Base-by-base conservation (phyloP, 768 basidiomycete genomes). In the Lentinus brumalis region DNA sequence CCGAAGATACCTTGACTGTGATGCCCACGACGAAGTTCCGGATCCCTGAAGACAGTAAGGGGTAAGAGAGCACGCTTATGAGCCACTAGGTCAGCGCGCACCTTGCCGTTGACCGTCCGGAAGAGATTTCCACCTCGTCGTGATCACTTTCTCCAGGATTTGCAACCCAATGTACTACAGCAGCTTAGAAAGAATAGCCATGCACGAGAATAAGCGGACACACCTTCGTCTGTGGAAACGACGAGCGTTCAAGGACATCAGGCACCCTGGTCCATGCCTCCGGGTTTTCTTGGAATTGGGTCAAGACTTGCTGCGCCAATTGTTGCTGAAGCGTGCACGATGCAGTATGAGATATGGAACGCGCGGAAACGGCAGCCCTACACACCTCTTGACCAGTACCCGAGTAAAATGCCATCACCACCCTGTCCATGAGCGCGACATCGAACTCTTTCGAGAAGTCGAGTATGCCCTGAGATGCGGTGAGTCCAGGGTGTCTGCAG, bases 251-350 rank as follows among this genome's bases (percentile, higher is more conserved):
- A 60, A 99, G 81, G 68, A 99, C 91, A 61, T 91, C 90, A 42
- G 97, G 97, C 7, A 98, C 97, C 74, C 92, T 84, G 65, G 95
- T 96, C 97, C 97, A 99, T 39, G 96, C 88, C 61, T 98, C 96
- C 16, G 92, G 91, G 74, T 94, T 83, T 62, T 99, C 97, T 75
- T 98, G 95, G 71, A 99, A 89, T 72, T 96, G 95, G 8, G 96
- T 97, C 67, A 99, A 83, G 63, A 94, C 82, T 73, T 91, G 90
- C 76, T 98, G 96, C 15, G 96, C 96, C 73, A 88, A 75, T 86
- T 92, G 90, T 92, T 96, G 96, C 96, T 98, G 71, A 30, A 65
- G 16, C 39, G 58, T 26, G 21, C 53, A 45, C 51, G 26, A 41
- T 31, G 21, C 55, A 16, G 46, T 50, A 54, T 41, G 38, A 63